Percentiles rank a stretch among this genome's conserved stretches.
These are phyloP conservation scores for Monosporascus sp. DNA, from an alignment of 2,329 filamentous ascomycete genomes.

Conservation along the genomic window DNA sequence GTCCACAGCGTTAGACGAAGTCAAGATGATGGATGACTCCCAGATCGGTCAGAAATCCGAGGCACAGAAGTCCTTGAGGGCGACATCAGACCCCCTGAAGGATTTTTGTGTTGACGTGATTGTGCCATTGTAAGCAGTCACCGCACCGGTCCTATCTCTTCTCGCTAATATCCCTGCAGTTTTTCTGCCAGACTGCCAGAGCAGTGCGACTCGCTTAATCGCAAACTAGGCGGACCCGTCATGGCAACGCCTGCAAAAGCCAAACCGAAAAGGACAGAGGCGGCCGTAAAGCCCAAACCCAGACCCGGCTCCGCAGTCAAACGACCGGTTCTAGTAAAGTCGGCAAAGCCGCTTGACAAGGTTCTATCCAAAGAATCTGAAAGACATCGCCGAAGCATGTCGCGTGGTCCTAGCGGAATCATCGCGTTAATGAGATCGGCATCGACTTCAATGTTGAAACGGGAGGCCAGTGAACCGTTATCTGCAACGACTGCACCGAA, in stretches of 20 bases:
- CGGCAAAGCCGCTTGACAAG: slow-evolving; percentile 51
- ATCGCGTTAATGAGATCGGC: slow-evolving; percentile 64
- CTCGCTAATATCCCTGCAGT: slow-evolving; percentile 38
- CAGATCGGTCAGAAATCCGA: slow-evolving; percentile 31
- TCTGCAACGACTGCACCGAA: slow-evolving; percentile 44
- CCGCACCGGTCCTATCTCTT: background rate
- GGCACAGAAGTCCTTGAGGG: slow-evolving; percentile 32
- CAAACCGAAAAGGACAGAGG: slow-evolving; percentile 43
- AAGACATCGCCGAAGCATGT: slow-evolving; percentile 48
- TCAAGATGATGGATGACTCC: slow-evolving; percentile 44
- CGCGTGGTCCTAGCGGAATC: slow-evolving; percentile 49
- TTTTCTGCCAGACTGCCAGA: slow-evolving; percentile 73
- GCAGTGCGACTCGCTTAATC: slow-evolving; percentile 63
- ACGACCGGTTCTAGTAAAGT: slow-evolving; percentile 35
- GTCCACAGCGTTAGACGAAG: slow-evolving; percentile 60
- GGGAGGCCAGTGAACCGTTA: slow-evolving; percentile 59
- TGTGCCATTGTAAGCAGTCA: slow-evolving; percentile 61
- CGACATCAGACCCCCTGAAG: slow-evolving; percentile 57
- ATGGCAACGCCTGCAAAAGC: slow-evolving; percentile 44
- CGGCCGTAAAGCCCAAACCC: slow-evolving; percentile 35
- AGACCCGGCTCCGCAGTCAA: slow-evolving; percentile 49
- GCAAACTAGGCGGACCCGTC: slow-evolving; percentile 68
- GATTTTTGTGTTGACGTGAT: slow-evolving; percentile 79
- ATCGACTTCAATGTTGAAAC: slow-evolving; percentile 61
- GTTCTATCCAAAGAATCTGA: slow-evolving; percentile 53